Conservation (phyloP, 192 early-diverging fungal species). For the Rhizophagus clarus region DNA sequence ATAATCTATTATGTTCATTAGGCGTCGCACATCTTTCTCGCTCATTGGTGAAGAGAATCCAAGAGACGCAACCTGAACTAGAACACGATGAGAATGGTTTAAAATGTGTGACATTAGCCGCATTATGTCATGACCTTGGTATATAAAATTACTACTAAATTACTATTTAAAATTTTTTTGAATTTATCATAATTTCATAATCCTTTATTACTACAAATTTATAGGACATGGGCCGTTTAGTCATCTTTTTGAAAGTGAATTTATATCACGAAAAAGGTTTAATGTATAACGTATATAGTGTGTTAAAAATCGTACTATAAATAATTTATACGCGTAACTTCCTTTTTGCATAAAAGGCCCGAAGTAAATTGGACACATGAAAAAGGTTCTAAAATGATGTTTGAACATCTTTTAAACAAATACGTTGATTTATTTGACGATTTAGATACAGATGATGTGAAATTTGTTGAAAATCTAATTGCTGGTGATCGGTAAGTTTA, state of each 20-base stretch:
- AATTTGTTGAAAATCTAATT: slow-evolving; percentile 75
- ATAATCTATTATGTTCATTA: slow-evolving; percentile 30
- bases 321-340: too few species aligned
- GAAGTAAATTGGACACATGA: slow-evolving; percentile 72
- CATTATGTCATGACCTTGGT: slow-evolving; percentile 93
- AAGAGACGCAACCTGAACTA: slow-evolving; percentile 76
- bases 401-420: slow-evolving; percentile 73
- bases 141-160: not conserved
- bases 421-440: slow-evolving; percentile 51
- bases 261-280: slow-evolving; percentile 69
- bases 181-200: too few species aligned
- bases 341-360: slow-evolving; percentile 34
- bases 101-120: slow-evolving; percentile 86
- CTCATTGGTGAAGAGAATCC: slow-evolving; percentile 69
- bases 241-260: slow-evolving; percentile 92
- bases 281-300: not conserved
- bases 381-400: slow-evolving; percentile 82
- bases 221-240: slow-evolving; percentile 94
- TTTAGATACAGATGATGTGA: slow-evolving; percentile 57
- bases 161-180: too few species aligned
- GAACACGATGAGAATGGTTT: slow-evolving; percentile 74
- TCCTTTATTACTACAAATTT: not conserved
- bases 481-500: slow-evolving; percentile 46
- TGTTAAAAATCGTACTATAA: not conserved
- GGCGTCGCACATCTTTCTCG: slow-evolving; percentile 87